Evolutionary conservation across 805 yeast genomes (phyloP), one percentile per base, ranked within the genome.

Genomic region (Trichomonascus vanleenenianus): DNA sequence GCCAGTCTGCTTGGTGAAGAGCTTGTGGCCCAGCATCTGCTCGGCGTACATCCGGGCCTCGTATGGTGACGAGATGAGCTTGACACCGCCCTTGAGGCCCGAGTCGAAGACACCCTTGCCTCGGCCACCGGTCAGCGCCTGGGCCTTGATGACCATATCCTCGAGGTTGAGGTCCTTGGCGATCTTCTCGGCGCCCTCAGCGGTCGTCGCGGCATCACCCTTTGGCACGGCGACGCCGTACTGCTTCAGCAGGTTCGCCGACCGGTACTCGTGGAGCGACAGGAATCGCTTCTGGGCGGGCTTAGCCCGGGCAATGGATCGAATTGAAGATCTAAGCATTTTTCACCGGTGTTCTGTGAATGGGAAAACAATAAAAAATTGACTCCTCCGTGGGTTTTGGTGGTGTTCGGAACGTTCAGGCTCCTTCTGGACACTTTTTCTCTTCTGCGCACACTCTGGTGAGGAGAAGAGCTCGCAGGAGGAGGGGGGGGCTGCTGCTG

Each of bases 41-140:
- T 73, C 76, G 48, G 97, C 93, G 61, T 85, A 75, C 63, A 83
- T 83, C 67, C 74, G 75, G 49, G 95, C 96, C 72, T 91, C 89
- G 62, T 83, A 83, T 38, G 96, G 81, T 47, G 89, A 73, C 48
- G 81, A 73, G 57, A 86, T 85, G 69, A 93, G 75, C 72, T 87
- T 84, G 61, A 93, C 96, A 74, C 98, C 99, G 43, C 97, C 95
- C 72, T 91, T 81, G 65, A 86, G 79, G 44, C 98, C 98, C 59
- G 81, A 81, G 71, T 89, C 96, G 56, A 93, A 89, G 69, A 86
- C 89, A 53, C 99, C 99, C 70, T 93, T 93, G 71, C 99, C 99
- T 72, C 99, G 83, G 64, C 99, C 99, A 72, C 99, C 99, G 49
- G 99, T 89, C 62, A 93, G 77, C 41, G 96, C 97, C 73, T 93